Conservation (phyloP, 2,329 filamentous ascomycete genomes). For the Trichoderma semiorbis region DNA sequence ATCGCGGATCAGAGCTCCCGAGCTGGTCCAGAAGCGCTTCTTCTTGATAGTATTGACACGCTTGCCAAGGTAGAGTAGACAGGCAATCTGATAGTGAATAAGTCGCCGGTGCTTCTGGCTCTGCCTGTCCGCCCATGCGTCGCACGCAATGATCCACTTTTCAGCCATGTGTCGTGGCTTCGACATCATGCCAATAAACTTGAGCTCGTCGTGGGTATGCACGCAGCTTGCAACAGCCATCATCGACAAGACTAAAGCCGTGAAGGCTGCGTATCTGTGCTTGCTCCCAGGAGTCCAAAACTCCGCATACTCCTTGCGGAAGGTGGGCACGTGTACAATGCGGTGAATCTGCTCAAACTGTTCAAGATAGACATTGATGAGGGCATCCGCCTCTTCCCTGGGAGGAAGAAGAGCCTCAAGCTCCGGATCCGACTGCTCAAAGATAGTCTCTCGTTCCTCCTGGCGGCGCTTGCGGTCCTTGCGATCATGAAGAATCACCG, state of each 20-base stretch:
- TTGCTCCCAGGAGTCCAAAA: conserved; percentile 50
- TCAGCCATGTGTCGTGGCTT: conserved; percentile 53
- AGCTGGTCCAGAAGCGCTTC: conserved; percentile 60
- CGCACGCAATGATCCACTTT: conserved; percentile 54
- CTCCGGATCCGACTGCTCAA: conserved; percentile 44
- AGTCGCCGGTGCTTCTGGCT: conserved; percentile 60
- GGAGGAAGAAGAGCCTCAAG: conserved; percentile 50
- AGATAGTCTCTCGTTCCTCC: conserved; percentile 50
- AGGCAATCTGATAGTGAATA: conserved; percentile 59
- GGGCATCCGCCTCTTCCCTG: conserved; percentile 46
- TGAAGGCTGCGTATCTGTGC: conserved; percentile 51
- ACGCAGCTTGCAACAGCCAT: conserved; percentile 58
- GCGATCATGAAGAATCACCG: conserved; percentile 52
- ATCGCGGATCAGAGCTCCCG: conserved; percentile 55
- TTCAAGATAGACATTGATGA: conserved; percentile 50
- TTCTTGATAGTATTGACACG: conserved; percentile 62
- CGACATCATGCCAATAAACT: conserved; percentile 57
- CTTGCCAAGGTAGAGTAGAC: conserved; percentile 59
- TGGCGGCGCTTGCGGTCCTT: conserved; percentile 55
- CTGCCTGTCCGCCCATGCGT: conserved; percentile 52
- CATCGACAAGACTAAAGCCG: conserved; percentile 57
- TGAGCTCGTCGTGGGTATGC: conserved; percentile 49
- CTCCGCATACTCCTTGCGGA: conserved; percentile 51
- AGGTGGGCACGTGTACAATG: conserved; percentile 58
- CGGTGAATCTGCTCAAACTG: conserved; percentile 55